These are phyloP conservation scores for Phytomonas sp. DNA, from an alignment of 208 protist genomes.

Conservation along the genomic window DNA sequence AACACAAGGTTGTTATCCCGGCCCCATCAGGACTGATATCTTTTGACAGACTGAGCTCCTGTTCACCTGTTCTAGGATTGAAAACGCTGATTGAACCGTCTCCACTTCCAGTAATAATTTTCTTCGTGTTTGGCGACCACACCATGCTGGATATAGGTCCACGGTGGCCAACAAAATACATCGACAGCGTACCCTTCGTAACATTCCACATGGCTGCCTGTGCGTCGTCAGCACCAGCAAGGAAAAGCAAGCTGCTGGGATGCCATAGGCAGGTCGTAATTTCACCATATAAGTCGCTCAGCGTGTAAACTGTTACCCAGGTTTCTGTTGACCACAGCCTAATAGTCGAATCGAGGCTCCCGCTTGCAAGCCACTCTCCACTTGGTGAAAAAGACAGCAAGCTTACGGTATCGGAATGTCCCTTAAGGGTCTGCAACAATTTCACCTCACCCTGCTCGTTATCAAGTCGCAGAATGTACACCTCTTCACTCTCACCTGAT, in stretches of 20 bases:
- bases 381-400: slow-evolving; percentile 78
- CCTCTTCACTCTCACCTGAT: slow-evolving; percentile 63
- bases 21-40: slow-evolving; percentile 71
- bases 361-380: slow-evolving; percentile 66
- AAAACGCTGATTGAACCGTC: slow-evolving; percentile 88
- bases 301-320: slow-evolving; percentile 54
- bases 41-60: slow-evolving; percentile 45
- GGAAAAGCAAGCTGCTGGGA: slow-evolving; percentile 83
- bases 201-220: slow-evolving; percentile 94
- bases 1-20: slow-evolving; percentile 51
- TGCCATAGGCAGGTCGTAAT: slow-evolving; percentile 90
- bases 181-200: slow-evolving; percentile 71
- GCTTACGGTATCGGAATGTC: slow-evolving; percentile 76
- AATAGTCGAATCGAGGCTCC: slow-evolving; percentile 61
- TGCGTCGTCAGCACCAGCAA: slow-evolving; percentile 85
- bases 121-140: slow-evolving; percentile 86
- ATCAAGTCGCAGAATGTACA: slow-evolving; percentile 41
- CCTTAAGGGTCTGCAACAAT: slow-evolving; percentile 32
- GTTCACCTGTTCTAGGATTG: slow-evolving; percentile 83
- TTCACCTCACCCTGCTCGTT: background rate
- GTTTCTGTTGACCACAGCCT: slow-evolving; percentile 63
- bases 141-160: slow-evolving; percentile 67
- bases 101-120: slow-evolving; percentile 85
- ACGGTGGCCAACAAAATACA: slow-evolving; percentile 90
- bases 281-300: slow-evolving; percentile 84